A percentile compares a stretch with the other conserved stretches of the same genome.
These are phyloP conservation scores for sunflower (Helianthus annuus) DNA, from an alignment of 129 eudicot genomes.

Conservation along the genomic window DNA sequence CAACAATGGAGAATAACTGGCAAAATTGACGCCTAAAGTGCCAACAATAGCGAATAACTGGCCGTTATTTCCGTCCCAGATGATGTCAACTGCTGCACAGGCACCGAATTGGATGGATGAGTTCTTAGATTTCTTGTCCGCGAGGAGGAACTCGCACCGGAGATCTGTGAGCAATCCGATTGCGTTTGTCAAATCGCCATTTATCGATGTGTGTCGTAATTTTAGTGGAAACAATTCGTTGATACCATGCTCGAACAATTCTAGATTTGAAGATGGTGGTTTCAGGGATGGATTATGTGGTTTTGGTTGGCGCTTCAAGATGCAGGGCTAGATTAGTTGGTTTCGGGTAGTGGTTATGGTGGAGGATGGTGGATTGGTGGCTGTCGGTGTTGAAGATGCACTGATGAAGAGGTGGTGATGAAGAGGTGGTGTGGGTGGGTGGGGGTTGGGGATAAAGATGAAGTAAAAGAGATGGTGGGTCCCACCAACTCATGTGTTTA, in stretches of 20 bases:
- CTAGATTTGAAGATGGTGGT: constrained; percentile 68
- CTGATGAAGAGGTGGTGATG: too few species aligned
- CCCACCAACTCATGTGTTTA: too few species aligned
- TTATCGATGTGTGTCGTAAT: constrained; percentile 39
- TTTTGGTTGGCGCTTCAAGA: too few species aligned
- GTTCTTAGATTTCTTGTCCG: constrained; percentile 80
- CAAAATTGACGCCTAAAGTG: constrained; percentile 78
- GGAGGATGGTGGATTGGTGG: too few species aligned
- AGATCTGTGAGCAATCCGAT: constrained; percentile 84
- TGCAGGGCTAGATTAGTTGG: too few species aligned
- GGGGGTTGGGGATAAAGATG: too few species aligned
- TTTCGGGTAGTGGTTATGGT: too few species aligned
- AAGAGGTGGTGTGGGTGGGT: too few species aligned
- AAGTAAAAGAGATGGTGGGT: too few species aligned
- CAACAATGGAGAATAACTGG: too few species aligned
- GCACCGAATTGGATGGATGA: constrained; percentile 77
- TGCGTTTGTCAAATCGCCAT: constrained; percentile 68
- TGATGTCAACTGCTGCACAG: constrained; percentile 52
- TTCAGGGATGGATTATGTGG: too few species aligned
- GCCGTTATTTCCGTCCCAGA: constrained; percentile 63
- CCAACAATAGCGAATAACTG: constrained; percentile 79
- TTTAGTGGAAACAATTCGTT: background rate
- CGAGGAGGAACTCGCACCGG: constrained; percentile 58
- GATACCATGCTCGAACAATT: background rate
- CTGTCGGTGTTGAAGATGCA: too few species aligned